phyloP scores from a whole-genome alignment of 2,329 filamentous ascomycete species.

The Fusarium fujikuroi region DNA sequence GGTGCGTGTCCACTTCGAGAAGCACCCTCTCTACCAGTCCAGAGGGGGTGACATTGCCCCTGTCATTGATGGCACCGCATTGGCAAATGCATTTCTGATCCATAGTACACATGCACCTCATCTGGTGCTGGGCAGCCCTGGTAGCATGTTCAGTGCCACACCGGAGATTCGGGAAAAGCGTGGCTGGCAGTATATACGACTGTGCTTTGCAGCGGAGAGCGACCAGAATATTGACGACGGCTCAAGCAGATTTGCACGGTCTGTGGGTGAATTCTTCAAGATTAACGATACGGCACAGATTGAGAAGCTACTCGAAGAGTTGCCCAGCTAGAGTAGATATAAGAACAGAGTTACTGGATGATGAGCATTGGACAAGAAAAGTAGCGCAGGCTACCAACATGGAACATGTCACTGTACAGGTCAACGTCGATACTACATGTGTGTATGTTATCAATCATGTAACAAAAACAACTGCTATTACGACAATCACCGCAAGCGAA shows the following conservation, averaged over 20 bases:
- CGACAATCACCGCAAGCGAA: neutral
- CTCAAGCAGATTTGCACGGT: constrained; percentile 73
- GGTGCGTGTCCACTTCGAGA: constrained; percentile 76
- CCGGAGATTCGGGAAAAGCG: constrained; percentile 65
- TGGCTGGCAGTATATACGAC: constrained; percentile 77
- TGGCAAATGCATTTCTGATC: constrained; percentile 76
- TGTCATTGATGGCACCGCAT: constrained; percentile 63
- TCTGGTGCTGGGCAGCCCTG: constrained; percentile 76
- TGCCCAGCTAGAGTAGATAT: constrained; percentile 25
- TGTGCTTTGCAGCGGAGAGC: constrained; percentile 89
- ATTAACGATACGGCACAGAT: constrained; percentile 75
- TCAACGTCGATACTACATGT: neutral
- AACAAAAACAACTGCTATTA: neutral
- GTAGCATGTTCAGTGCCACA: constrained; percentile 77
- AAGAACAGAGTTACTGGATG: neutral
- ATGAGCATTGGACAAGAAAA: neutral
- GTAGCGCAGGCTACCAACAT: neutral
- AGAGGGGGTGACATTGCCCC: constrained; percentile 44
- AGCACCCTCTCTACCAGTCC: constrained; percentile 73
- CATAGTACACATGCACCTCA: constrained; percentile 76
- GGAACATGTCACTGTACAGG: neutral
- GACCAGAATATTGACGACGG: constrained; percentile 73
- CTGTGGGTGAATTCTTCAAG: constrained; percentile 79
- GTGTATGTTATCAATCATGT: neutral
- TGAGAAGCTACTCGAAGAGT: constrained; percentile 66